Evolutionary conservation across 2,329 filamentous ascomycete species (phyloP), one percentile per base, ranked within the genome.

Genomic region (Tolypocladium album): DNA sequence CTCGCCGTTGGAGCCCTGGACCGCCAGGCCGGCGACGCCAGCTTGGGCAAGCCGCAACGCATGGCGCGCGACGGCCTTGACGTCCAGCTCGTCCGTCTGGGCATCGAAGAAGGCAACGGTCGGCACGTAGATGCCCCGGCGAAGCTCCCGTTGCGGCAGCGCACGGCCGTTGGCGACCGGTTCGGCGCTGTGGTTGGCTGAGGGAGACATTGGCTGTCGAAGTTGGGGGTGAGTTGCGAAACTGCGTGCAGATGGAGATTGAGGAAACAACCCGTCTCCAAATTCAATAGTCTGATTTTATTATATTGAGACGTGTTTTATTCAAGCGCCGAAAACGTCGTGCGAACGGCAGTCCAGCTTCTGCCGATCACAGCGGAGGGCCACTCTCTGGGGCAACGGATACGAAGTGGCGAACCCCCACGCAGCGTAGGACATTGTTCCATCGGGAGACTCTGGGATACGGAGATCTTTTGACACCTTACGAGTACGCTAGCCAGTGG

Each of bases 1-100:
- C 74, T 90, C 88, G 66, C 87, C 88, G 68, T 90, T 90, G 66
- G 85, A 88, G 47, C 87, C 87, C 70, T 89, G 87, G 7, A 84
- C 84, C 24, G 88, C 83, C 58, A 90, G 76, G 50, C 87, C 87
- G 24, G 85, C 79, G 56, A 89, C 79, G 36, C 87, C 87, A 31
- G 85, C 80, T 60, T 81, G 72, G 53, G 83, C 85, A 3, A 90
- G 80, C 58, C 84, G 81, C 22, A 82, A 74, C 27, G 83, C 84
- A 61, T 81, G 79, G 31, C 74, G 74, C 58, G 75, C 72, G 40
- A 78, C 80, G 6, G 80, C 77, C 31, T 75, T 71, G 20, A 81
- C 60, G 64, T 87, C 83, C 56, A 86, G 70, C 6, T 80, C 78
- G 67, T 86, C 83, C 55, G 89, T 94, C 50, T 78, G 75, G 1